A percentile compares a stretch with the other conserved stretches of the same genome.
These are phyloP conservation scores for Fusarium sp. DNA, from an alignment of 2,329 filamentous ascomycete species.

Conservation along the genomic window DNA sequence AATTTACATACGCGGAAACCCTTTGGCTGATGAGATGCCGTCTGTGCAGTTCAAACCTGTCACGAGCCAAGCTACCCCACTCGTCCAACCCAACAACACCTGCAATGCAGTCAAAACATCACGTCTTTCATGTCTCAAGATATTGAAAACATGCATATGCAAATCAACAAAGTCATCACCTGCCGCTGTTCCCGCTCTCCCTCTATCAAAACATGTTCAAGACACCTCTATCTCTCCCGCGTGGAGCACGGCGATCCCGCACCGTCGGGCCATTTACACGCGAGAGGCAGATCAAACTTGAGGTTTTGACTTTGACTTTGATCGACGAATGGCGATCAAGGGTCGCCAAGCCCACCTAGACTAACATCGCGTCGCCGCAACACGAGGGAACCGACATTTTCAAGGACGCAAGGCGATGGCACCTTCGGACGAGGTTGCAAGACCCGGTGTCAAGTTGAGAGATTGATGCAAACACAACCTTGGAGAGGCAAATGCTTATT, in stretches of 20 bases:
- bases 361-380: slow-evolving; percentile 5
- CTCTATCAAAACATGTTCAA: neutral
- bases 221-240: slow-evolving; percentile 21
- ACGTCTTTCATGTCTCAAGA: slow-evolving; percentile 4
- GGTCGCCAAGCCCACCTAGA: neutral
- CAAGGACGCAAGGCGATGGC: neutral
- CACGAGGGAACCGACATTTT: neutral
- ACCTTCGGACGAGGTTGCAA: neutral
- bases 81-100: neutral
- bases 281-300: slow-evolving; percentile 13
- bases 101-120: slow-evolving; percentile 18
- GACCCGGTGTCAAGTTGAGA: neutral
- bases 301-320: slow-evolving; percentile 19
- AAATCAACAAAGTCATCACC: neutral
- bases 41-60: neutral
- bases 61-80: slow-evolving; percentile 2
- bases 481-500: neutral
- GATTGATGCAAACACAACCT: neutral
- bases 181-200: slow-evolving; percentile 5
- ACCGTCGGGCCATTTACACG: slow-evolving; percentile 9
- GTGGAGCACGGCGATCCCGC: slow-evolving; percentile 21
- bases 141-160: neutral
- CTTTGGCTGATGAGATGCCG: neutral
- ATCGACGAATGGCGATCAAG: slow-evolving; percentile 31
- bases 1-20: neutral